phyloP scores from a whole-genome alignment of 345 rosid species.

The Noccaea bulbosa region DNA sequence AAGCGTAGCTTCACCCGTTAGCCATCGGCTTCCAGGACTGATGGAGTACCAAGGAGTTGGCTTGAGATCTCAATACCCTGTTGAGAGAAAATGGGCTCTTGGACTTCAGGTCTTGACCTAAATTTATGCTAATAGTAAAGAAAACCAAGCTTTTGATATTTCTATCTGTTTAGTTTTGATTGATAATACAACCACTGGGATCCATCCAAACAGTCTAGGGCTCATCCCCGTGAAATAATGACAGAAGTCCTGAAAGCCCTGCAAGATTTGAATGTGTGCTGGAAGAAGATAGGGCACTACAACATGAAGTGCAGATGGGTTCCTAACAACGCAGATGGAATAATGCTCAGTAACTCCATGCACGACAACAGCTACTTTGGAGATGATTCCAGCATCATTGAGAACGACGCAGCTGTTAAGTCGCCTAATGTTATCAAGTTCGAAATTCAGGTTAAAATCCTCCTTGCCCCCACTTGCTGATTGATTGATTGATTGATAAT shows the following conservation, averaged over 20 bases:
- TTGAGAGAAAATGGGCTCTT: slow-evolving; percentile 89
- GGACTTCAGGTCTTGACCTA: slow-evolving; percentile 75
- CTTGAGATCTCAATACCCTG: slow-evolving; percentile 60
- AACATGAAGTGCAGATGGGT: slow-evolving; percentile 97
- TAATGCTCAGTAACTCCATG: slow-evolving; percentile 63
- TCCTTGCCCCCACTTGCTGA: slow-evolving; percentile 10
- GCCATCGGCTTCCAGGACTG: slow-evolving; percentile 62
- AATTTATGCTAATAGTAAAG: not conserved
- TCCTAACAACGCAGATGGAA: slow-evolving; percentile 58
- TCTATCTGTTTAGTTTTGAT: slow-evolving; percentile 4
- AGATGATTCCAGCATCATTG: slow-evolving; percentile 67
- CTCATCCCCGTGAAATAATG: slow-evolving; percentile 93
- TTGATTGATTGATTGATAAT: not conserved
- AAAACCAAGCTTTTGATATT: not conserved
- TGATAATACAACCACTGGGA: slow-evolving; percentile 6
- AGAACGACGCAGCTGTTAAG: slow-evolving; percentile 52
- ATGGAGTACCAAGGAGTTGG: slow-evolving; percentile 79
- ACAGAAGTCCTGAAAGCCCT: slow-evolving; percentile 82
- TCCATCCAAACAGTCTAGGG: slow-evolving; percentile 62
- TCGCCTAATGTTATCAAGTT: slow-evolving; percentile 77
- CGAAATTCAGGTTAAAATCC: slow-evolving; percentile 33
- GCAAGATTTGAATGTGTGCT: slow-evolving; percentile 79
- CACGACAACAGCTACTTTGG: slow-evolving; percentile 67
- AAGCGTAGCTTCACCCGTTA: slow-evolving; percentile 57
- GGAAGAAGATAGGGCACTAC: slow-evolving; percentile 98